Evolutionary conservation across 2,329 filamentous ascomycete species (phyloP).

Genomic region (Penicillium aurantiogriseum): DNA sequence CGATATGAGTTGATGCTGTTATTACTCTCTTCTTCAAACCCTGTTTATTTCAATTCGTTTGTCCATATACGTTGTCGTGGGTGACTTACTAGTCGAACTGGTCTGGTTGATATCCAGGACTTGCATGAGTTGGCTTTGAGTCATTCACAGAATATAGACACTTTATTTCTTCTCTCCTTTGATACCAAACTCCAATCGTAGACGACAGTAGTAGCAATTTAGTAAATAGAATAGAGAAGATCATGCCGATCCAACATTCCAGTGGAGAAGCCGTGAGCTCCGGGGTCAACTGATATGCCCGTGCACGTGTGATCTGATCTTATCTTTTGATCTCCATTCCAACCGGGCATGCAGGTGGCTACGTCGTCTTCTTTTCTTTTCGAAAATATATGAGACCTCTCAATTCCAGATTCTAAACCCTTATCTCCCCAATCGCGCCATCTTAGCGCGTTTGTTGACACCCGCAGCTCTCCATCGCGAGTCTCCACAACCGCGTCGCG

Average conservation of each 20-base stretch:
- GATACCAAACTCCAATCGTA: background rate
- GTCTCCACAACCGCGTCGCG: conserved; percentile 29
- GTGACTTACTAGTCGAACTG: background rate
- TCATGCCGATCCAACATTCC: conserved; percentile 24
- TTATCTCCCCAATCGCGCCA: conserved; percentile 5
- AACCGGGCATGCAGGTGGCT: background rate
- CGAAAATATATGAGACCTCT: background rate
- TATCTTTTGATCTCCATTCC: conserved; percentile 16
- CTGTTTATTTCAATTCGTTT: conserved; percentile 22
- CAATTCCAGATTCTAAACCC: background rate
- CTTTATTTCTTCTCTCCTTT: background rate
- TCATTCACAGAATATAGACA: conserved; percentile 14
- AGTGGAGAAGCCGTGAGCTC: conserved; percentile 17
- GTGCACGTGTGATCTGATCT: conserved; percentile 26
- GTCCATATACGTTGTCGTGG: conserved; percentile 22
- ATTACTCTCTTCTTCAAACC: conserved; percentile 22
- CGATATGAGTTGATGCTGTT: conserved; percentile 35
- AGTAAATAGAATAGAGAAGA: conserved; percentile 14
- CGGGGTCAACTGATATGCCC: conserved; percentile 23
- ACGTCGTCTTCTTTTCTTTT: background rate
- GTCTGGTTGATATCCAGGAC: background rate
- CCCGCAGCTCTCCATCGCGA: conserved; percentile 6
- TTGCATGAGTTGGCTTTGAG: background rate
- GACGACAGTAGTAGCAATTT: background rate
- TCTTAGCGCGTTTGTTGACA: conserved; percentile 22